Conservation (phyloP, 768 basidiomycete species). For the Macrolepiota fuliginosa region DNA sequence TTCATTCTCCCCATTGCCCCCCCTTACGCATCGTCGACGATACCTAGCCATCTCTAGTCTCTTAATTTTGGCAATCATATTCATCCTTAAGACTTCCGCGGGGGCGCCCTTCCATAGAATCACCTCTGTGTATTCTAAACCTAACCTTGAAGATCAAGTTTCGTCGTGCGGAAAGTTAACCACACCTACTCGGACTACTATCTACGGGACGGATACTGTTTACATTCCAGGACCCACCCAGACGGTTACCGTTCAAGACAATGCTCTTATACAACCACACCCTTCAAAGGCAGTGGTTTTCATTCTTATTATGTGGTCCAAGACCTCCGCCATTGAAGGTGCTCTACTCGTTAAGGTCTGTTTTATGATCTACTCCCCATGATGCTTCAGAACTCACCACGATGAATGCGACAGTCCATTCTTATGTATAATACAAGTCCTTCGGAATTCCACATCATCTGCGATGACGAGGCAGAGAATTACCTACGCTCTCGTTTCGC, state of each 20-base stretch:
- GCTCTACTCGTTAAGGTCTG: slow-evolving; percentile 41
- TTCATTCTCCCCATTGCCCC: background rate
- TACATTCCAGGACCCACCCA: background rate
- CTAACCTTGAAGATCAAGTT: background rate
- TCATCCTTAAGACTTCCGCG: background rate
- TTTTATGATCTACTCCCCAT: background rate
- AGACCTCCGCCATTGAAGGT: slow-evolving; percentile 38
- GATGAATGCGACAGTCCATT: slow-evolving; percentile 26
- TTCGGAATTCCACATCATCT: slow-evolving; percentile 41
- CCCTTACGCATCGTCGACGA: background rate
- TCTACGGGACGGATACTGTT: background rate
- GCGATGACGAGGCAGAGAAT: slow-evolving; percentile 39
- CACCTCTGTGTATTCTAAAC: background rate
- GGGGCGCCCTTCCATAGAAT: background rate
- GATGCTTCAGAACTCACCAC: background rate
- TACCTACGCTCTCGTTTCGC: slow-evolving; percentile 36
- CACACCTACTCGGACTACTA: background rate
- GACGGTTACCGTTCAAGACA: background rate
- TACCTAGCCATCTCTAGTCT: background rate
- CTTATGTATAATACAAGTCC: slow-evolving; percentile 37
- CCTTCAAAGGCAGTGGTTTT: slow-evolving; percentile 34
- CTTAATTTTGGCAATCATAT: background rate
- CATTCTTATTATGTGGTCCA: slow-evolving; percentile 42
- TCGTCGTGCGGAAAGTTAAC: background rate
- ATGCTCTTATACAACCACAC: background rate